phyloP scores from a whole-genome alignment of 2,329 filamentous ascomycete species.

The Sporothrix euskadiensis region DNA sequence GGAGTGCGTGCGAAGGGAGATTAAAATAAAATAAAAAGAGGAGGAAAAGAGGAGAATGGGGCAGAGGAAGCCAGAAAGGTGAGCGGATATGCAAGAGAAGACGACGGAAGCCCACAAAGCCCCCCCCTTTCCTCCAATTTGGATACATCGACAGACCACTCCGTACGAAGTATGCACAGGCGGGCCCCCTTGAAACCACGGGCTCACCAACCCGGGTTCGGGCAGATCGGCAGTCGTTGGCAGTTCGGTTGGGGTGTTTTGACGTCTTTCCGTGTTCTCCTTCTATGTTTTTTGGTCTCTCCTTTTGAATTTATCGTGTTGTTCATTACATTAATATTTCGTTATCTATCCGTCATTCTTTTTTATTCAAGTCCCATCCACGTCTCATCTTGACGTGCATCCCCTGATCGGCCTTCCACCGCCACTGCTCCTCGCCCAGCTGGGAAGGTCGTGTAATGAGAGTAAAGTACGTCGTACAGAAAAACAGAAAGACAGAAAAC shows the following conservation, averaged over 20 bases:
- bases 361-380: background rate
- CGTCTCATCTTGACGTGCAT: background rate
- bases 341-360: background rate
- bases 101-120: background rate
- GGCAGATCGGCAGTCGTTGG: slow-evolving; percentile 23
- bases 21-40: background rate
- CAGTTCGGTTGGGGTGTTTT: background rate
- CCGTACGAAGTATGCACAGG: background rate
- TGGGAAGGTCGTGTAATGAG: slow-evolving; percentile 4
- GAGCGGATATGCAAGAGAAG: background rate
- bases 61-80: background rate
- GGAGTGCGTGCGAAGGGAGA: background rate
- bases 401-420: slow-evolving; percentile 4
- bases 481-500: background rate
- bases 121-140: background rate
- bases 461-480: background rate
- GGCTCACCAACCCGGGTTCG: slow-evolving; percentile 18
- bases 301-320: background rate
- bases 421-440: background rate
- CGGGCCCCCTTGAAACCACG: slow-evolving; percentile 22
- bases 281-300: background rate
- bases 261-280: background rate
- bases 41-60: background rate
- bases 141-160: background rate
- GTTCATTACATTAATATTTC: background rate